Evolutionary conservation across 768 basidiomycete genomes (phyloP).

Genomic region (Pleurotus cornucopiae): DNA sequence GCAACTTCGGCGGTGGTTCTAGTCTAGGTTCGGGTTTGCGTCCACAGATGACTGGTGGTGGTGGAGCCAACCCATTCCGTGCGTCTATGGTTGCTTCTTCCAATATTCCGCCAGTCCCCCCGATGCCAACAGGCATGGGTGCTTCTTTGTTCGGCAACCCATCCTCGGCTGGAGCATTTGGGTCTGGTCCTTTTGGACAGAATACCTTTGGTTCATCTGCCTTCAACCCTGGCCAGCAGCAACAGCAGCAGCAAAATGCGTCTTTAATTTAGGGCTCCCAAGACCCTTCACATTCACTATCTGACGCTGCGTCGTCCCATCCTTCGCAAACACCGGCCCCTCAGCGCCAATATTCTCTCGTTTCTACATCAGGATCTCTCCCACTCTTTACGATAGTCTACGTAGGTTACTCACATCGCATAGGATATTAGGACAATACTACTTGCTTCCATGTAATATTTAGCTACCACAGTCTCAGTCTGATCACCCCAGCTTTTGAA

Average conservation of each 20-base stretch:
- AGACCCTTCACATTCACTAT: constrained; percentile 13
- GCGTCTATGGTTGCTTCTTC: constrained; percentile 39
- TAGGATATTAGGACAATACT: constrained; percentile 8
- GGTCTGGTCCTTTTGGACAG: constrained; percentile 7
- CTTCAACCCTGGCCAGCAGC: constrained; percentile 7
- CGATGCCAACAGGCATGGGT: constrained; percentile 13
- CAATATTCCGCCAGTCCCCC: constrained; percentile 12
- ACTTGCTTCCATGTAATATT: constrained; percentile 7
- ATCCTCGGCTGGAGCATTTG: neutral
- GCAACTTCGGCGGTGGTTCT: constrained; percentile 20
- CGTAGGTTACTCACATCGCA: neutral
- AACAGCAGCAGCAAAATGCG: constrained; percentile 38
- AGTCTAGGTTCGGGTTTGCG: constrained; percentile 49
- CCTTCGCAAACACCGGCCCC: neutral
- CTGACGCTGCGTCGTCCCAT: constrained; percentile 12
- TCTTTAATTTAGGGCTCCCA: constrained; percentile 40
- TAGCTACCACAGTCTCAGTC: neutral
- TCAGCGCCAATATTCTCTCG: neutral
- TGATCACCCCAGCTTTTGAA: neutral
- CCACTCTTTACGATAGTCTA: neutral
- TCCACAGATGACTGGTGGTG: constrained; percentile 59
- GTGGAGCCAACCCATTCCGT: constrained; percentile 59
- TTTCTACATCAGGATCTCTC: neutral
- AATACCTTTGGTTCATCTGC: constrained; percentile 5
- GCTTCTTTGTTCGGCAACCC: constrained; percentile 6